Percentiles rank a stretch among this genome's conserved stretches.
Conservation (phyloP, 768 basidiomycete genomes). For the Harrya chromipes region DNA sequence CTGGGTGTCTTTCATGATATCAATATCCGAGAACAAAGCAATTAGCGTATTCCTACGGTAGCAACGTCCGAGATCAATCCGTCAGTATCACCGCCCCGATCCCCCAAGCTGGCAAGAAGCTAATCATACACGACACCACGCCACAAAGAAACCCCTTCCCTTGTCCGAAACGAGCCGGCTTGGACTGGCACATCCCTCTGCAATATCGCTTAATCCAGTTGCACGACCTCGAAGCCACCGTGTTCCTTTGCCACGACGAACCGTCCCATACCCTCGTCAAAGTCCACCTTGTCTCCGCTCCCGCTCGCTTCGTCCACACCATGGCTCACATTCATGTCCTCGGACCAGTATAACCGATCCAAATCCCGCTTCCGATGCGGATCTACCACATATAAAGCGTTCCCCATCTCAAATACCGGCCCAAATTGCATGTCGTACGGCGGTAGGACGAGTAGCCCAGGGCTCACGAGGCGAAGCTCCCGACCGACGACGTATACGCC, state of each 20-base stretch:
- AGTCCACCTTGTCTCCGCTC: slow-evolving; percentile 24
- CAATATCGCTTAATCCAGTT: slow-evolving; percentile 12
- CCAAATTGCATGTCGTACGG: slow-evolving; percentile 31
- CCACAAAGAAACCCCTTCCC: neutral
- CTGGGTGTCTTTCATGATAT: neutral
- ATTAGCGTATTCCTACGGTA: too few species aligned
- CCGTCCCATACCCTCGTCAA: slow-evolving; percentile 32
- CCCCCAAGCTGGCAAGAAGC: neutral
- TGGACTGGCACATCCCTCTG: neutral
- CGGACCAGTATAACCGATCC: neutral
- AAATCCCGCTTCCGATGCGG: neutral
- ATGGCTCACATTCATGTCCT: neutral
- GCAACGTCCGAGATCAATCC: neutral
- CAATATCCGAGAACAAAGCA: neutral
- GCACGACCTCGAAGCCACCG: slow-evolving; percentile 28
- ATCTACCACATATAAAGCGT: slow-evolving; percentile 18
- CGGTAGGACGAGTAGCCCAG: slow-evolving; percentile 22
- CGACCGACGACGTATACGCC: slow-evolving; percentile 25
- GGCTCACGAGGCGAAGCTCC: slow-evolving; percentile 24
- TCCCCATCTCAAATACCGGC: slow-evolving; percentile 25
- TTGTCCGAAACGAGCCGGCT: neutral
- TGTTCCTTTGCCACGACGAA: slow-evolving; percentile 25
- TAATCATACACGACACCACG: neutral
- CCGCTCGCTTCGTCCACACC: neutral
- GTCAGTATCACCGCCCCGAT: neutral